phyloP scores from a whole-genome alignment of 495 filamentous ascomycete species.

The Acidiella bohemica region DNA sequence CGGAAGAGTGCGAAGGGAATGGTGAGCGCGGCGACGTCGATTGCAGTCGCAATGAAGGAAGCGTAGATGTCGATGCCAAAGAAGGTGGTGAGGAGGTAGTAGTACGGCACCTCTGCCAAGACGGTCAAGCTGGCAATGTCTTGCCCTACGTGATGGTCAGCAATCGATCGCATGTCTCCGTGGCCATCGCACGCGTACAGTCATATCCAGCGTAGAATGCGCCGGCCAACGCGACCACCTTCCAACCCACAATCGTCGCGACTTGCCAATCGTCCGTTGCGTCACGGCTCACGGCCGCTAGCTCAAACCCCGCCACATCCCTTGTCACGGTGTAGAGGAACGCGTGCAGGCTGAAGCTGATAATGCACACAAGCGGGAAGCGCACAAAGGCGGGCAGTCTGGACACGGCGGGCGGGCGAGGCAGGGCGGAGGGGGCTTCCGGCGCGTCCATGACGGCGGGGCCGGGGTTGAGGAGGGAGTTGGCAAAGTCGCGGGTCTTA shows the following conservation, averaged over 20 bases:
- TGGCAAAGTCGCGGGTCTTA: slow-evolving; percentile 1
- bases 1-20: slow-evolving; percentile 61
- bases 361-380: slow-evolving; percentile 48
- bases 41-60: slow-evolving; percentile 40
- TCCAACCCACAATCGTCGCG: slow-evolving; percentile 50
- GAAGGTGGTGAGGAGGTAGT: slow-evolving; percentile 58
- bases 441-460: neutral
- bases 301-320: slow-evolving; percentile 39
- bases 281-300: slow-evolving; percentile 47
- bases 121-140: slow-evolving; percentile 56
- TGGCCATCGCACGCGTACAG: slow-evolving; percentile 30
- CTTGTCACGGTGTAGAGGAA: slow-evolving; percentile 43
- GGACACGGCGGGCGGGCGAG: slow-evolving; percentile 14
- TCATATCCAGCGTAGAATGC: slow-evolving; percentile 62
- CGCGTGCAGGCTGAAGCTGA: slow-evolving; percentile 48
- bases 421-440: neutral
- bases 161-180: neutral
- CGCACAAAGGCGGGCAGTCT: slow-evolving; percentile 41
- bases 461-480: neutral
- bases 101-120: slow-evolving; percentile 56
- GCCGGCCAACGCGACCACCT: slow-evolving; percentile 51
- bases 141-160: slow-evolving; percentile 34
- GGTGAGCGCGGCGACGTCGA: slow-evolving; percentile 52
- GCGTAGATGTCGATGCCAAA: slow-evolving; percentile 51
- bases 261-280: slow-evolving; percentile 48